Evolutionary conservation across 2,329 filamentous ascomycete species (phyloP), one percentile per base, ranked within the genome.

Genomic region (Xylogone sp.): DNA sequence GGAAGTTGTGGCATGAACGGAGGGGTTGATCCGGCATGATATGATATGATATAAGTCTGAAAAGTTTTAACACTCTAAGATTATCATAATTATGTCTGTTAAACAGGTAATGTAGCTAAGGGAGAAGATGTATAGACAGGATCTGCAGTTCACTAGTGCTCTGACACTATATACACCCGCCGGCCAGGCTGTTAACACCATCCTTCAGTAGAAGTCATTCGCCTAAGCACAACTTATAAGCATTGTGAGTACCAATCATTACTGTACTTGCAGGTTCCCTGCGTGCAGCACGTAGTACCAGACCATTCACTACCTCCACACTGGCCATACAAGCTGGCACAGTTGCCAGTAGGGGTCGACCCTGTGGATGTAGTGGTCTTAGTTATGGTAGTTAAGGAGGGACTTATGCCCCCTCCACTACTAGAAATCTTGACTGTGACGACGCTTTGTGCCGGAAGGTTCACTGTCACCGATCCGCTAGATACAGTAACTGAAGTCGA

Each of bases 171-270:
- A n/a, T n/a, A n/a, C n/a, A n/a, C n/a, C n/a, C n/a, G n/a, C n/a
- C n/a, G n/a, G n/a, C n/a, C n/a, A n/a, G n/a, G n/a, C n/a, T n/a
- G n/a, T n/a, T n/a, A n/a, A n/a, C n/a, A n/a, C n/a, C n/a, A n/a
- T n/a, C n/a, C n/a, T n/a, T n/a, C n/a, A n/a, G n/a, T n/a, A n/a
- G n/a, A n/a, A n/a, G n/a, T n/a, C n/a, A n/a, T n/a, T n/a, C n/a
- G n/a, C n/a, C n/a, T n/a, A n/a, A n/a, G n/a, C n/a, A n/a, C n/a
- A n/a, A n/a, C n/a, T n/a, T 31, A 13, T 31, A 31, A 31, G 57
- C 62, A 65, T 53, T 65, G 61, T 27, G 51, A 56, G 48, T 64
- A 61, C 52, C 58, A 64, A 21, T 52, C 46, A 51, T 60, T 60
- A 31, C 48, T 34, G 20, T 50, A 45, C 5, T 22, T 47, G 50